Conservation (phyloP, 257 asterid species). For the Salvia rosmarinus region DNA sequence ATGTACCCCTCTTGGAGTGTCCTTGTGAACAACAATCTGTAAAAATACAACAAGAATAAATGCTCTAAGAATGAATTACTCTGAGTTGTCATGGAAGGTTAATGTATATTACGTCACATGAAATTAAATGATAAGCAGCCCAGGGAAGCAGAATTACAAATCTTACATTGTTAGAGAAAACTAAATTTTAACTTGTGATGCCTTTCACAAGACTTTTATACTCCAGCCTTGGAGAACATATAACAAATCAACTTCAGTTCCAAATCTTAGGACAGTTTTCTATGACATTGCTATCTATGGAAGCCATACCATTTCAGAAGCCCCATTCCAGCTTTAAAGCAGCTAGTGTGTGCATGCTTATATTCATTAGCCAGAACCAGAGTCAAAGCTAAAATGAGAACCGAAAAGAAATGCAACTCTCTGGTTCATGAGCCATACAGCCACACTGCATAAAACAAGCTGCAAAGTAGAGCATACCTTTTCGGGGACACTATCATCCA, state of each 20-base stretch:
- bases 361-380: conserved; percentile 14
- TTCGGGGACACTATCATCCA: conserved; percentile 61
- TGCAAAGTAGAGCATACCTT: conserved; percentile 45
- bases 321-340: conserved; percentile 12
- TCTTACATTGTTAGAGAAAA: background rate
- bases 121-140: conserved; percentile 7
- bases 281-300: conserved; percentile 14
- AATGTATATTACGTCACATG: background rate
- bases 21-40: conserved; percentile 90
- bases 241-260: conserved; percentile 4
- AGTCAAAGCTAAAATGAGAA: background rate
- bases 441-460: conserved; percentile 30
- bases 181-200: background rate
- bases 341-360: conserved; percentile 4
- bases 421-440: conserved; percentile 10
- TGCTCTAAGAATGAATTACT: conserved; percentile 19
- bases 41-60: conserved; percentile 13
- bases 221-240: conserved; percentile 22
- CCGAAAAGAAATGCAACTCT: conserved; percentile 1
- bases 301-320: conserved; percentile 13
- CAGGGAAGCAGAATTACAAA: background rate
- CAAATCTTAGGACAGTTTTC: conserved; percentile 8
- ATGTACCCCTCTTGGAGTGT: conserved; percentile 92
- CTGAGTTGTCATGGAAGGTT: background rate
- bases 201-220: background rate